Percentiles rank a stretch among this genome's conserved stretches.
Evolutionary conservation across 1,284 basidiomycete species (phyloP).

Genomic region (Moesziomyces antarcticus): DNA sequence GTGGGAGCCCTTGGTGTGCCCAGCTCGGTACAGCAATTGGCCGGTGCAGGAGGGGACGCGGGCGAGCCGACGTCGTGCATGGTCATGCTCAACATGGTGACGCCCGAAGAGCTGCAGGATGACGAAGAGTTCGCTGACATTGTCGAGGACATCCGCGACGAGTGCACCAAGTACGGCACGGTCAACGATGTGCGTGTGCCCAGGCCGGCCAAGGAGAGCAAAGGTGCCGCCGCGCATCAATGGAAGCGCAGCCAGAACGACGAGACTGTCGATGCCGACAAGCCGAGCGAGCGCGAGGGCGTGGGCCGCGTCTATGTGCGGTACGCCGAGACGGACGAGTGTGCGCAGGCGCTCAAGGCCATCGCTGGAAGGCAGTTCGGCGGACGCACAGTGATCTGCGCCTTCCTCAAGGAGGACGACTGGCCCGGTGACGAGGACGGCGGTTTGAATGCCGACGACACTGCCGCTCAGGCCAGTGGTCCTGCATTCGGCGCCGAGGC

Average conservation of each 20-base stretch:
- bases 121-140: conserved; percentile 94
- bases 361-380: conserved; percentile 91
- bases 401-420: conserved; percentile 65
- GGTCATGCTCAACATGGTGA: conserved; percentile 99
- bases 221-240: conserved; percentile 58
- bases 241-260: conserved; percentile 53
- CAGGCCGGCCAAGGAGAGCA: conserved; percentile 54
- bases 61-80: conserved; percentile 77
- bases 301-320: conserved; percentile 94
- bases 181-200: conserved; percentile 65
- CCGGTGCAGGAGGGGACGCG: conserved; percentile 58
- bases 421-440: conserved; percentile 64
- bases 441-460: conserved; percentile 52
- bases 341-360: conserved; percentile 79
- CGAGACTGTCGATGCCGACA: conserved; percentile 70
- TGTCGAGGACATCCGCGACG: conserved; percentile 92
- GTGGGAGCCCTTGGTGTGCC: conserved; percentile 63
- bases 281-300: conserved; percentile 84
- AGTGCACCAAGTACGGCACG: conserved; percentile 70
- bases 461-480: conserved; percentile 51
- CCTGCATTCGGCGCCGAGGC: conserved; percentile 21
- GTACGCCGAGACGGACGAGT: conserved; percentile 75
- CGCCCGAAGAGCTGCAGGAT: conserved; percentile 87
- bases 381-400: conserved; percentile 80
- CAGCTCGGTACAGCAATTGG: conserved; percentile 64